phyloP scores from a whole-genome alignment of 352 stramenopile genomes.

The Paralagenidium karlingii region DNA sequence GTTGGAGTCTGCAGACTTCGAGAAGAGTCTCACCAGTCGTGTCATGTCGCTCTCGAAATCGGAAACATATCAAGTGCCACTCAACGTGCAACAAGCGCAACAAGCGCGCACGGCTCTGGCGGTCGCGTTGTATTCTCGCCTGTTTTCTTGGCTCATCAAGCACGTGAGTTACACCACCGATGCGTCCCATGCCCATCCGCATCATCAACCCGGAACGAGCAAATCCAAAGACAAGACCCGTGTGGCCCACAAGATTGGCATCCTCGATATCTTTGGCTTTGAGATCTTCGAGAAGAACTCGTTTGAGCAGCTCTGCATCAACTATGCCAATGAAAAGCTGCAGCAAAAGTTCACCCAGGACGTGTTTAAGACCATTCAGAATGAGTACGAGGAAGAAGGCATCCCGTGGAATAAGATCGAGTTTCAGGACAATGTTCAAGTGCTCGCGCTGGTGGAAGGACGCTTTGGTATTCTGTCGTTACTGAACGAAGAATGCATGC shows the following conservation, averaged over 20 bases:
- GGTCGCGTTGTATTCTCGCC: constrained; percentile 87
- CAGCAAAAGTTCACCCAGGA: constrained; percentile 91
- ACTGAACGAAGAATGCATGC: constrained; percentile 91
- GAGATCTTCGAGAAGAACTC: constrained; percentile 95
- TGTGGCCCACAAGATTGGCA: constrained; percentile 71
- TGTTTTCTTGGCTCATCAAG: constrained; percentile 96
- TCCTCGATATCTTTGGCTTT: constrained; percentile 98
- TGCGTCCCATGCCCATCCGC: constrained; percentile 22
- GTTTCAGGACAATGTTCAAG: constrained; percentile 87
- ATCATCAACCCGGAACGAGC: too few species aligned
- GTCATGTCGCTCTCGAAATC: constrained; percentile 67
- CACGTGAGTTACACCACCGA: constrained; percentile 71
- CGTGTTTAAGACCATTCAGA: constrained; percentile 92
- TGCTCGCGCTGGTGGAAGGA: constrained; percentile 84
- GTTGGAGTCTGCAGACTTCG: constrained; percentile 46
- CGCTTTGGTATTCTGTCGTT: constrained; percentile 83
- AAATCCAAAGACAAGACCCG: constrained; percentile 2
- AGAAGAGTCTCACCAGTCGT: constrained; percentile 57
- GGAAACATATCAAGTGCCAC: constrained; percentile 74
- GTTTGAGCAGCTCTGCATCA: constrained; percentile 95
- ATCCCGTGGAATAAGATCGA: constrained; percentile 87
- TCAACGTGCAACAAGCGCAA: constrained; percentile 73
- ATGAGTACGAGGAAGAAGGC: constrained; percentile 93
- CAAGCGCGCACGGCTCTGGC: constrained; percentile 60
- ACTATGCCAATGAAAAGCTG: constrained; percentile 94